Evolutionary conservation across 345 rosid genomes (phyloP), one percentile per base, ranked within the genome.

Genomic region (Aquilaria sinensis): DNA sequence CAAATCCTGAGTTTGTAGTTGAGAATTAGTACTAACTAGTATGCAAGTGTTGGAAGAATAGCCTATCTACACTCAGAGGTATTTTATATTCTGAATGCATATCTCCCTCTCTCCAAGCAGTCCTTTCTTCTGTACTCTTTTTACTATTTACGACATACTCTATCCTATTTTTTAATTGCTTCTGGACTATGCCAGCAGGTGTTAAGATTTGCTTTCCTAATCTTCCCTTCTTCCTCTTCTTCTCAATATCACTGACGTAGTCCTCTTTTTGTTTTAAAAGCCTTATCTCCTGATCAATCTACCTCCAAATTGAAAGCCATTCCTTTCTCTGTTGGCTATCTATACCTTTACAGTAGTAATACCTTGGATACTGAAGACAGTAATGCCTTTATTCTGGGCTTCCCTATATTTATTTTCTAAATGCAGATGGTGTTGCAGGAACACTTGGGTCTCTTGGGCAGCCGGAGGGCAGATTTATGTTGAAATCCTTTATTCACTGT

Each of bases 341-440:
- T 47, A 34, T 48, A 63, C 37, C 57, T 31, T 65, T 63, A 46
- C 2, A 57, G 45, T 57, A 69, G 66, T 62, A 55, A 66, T 58
- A 15, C 56, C 51, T 58, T 68, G 77, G 75, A 61, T 76, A 32
- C 66, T 3, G 30, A 62, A 23, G 59, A 46, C 16, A 72, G 63
- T 60, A 67, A 62, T 73, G 67, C 71, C 74, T 69, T 67, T 62
- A 61, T 66, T 65, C 31, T 69, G 70, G 68, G 62, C 46, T 51
- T 61, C 67, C 53, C 45, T 56, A 59, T 76, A 46, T 67, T 30
- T 58, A 50, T 61, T 58, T 66, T 81, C 81, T 78, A 61, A 76
- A 75, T 65, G 53, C 72, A 68, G 57, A 72, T 73, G 78, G 62
- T 75, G 72, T 82, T 81, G 85, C 84, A 79, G 84, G 85, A 62